Evolutionary conservation across 202 grass and related monocot genomes (phyloP).

Genomic region (Bolboschoenoplectus hybrid): DNA sequence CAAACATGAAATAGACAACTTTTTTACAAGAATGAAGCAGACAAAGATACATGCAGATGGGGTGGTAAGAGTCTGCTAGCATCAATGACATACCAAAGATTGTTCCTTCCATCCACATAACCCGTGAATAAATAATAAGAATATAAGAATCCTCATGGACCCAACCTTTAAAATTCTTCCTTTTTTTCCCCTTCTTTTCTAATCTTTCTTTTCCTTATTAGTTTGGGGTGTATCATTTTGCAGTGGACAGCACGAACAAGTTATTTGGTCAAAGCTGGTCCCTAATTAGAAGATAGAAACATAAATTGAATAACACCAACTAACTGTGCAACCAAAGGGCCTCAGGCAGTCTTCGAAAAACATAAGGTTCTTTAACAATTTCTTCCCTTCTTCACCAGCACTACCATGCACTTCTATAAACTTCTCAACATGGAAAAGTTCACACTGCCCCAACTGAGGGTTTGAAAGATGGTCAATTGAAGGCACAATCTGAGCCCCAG

Average conservation of each 20-base stretch:
- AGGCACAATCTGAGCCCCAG: slow-evolving; percentile 86
- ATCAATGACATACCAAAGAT: background rate
- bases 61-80: slow-evolving; percentile 6
- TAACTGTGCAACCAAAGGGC: slow-evolving; percentile 96
- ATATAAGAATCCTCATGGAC: slow-evolving; percentile 8
- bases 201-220: background rate
- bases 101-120: background rate
- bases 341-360: slow-evolving; percentile 95
- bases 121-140: background rate
- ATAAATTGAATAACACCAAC: slow-evolving; percentile 39
- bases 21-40: background rate
- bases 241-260: background rate
- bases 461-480: slow-evolving; percentile 93
- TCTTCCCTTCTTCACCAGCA: slow-evolving; percentile 77
- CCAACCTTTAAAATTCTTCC: background rate
- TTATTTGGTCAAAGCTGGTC: background rate
- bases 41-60: background rate
- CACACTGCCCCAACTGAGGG: slow-evolving; percentile 86
- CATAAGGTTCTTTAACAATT: slow-evolving; percentile 90
- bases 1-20: background rate
- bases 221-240: background rate
- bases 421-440: slow-evolving; percentile 95
- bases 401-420: slow-evolving; percentile 85
- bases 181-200: background rate
- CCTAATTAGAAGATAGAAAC: background rate